phyloP scores from a whole-genome alignment of 352 stramenopile species.

The Pythium oligandrum region DNA sequence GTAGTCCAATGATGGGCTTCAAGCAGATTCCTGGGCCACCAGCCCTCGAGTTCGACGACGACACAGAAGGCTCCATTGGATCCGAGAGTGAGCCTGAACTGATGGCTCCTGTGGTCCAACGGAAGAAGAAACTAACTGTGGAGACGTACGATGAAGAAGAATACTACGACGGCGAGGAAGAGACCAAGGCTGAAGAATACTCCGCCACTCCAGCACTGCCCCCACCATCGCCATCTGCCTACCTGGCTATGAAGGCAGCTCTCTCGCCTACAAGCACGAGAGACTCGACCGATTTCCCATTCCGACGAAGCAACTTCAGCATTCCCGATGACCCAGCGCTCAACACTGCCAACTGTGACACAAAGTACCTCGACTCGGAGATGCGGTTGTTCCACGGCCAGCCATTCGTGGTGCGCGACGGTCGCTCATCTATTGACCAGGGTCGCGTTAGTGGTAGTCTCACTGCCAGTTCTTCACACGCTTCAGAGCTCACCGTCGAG shows the following conservation, averaged over 20 bases:
- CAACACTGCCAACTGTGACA: slow-evolving; percentile 55
- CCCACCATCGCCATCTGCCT: slow-evolving; percentile 37
- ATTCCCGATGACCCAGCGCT: slow-evolving; percentile 26
- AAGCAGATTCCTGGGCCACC: no score
- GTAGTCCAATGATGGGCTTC: no score
- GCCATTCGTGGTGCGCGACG: slow-evolving; percentile 21
- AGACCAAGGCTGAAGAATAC: slow-evolving; percentile 54
- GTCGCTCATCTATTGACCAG: slow-evolving; percentile 14
- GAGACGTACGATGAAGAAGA: no score
- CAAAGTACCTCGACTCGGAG: slow-evolving; percentile 52
- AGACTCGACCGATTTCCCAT: slow-evolving; percentile 13
- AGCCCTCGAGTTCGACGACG: slow-evolving; percentile 7
- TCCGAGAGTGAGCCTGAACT: slow-evolving; percentile 2
- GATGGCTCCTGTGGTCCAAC: no score
- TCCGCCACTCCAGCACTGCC: slow-evolving; percentile 34
- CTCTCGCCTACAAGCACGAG: slow-evolving; percentile 10
- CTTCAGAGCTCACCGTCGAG: neutral
- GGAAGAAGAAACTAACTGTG: no score
- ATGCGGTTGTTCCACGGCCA: slow-evolving; percentile 74
- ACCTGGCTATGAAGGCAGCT: slow-evolving; percentile 23
- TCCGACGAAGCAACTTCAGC: slow-evolving; percentile 32
- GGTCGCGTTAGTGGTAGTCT: neutral
- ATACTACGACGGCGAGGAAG: slow-evolving; percentile 32
- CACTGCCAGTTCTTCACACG: neutral
- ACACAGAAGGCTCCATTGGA: slow-evolving; percentile 20